Evolutionary conservation across 768 basidiomycete genomes (phyloP).

Genomic region (Thelephora ganbajun): DNA sequence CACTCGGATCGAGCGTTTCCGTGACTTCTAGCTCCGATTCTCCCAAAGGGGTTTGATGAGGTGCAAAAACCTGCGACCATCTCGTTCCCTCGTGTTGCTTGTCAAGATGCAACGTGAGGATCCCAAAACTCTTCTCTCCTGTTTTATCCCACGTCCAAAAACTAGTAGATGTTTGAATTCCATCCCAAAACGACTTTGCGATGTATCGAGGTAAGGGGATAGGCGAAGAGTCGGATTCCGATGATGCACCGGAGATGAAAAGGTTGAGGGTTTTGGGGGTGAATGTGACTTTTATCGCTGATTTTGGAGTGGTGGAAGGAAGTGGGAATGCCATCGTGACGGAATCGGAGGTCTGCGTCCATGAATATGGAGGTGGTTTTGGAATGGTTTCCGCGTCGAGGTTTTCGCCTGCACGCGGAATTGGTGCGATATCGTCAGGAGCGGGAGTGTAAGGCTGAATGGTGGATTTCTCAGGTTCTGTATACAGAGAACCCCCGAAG

Average conservation of each 20-base stretch:
- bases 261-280: constrained; percentile 51
- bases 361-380: constrained; percentile 76
- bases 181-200: constrained; percentile 62
- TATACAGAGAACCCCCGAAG: constrained; percentile 45
- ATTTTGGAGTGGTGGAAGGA: constrained; percentile 52
- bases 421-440: constrained; percentile 51
- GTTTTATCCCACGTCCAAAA: constrained; percentile 90
- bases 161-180: constrained; percentile 62
- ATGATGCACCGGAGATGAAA: constrained; percentile 29
- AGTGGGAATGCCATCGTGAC: constrained; percentile 76
- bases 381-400: constrained; percentile 27
- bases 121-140: constrained; percentile 48
- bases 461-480: constrained; percentile 20
- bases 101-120: constrained; percentile 76
- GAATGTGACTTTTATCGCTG: constrained; percentile 54
- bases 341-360: constrained; percentile 80
- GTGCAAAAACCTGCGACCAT: constrained; percentile 79
- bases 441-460: constrained; percentile 38
- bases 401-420: constrained; percentile 48
- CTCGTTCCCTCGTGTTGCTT: constrained; percentile 72
- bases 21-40: constrained; percentile 50
- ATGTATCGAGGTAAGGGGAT: constrained; percentile 44
- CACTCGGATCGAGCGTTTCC: constrained; percentile 80
- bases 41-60: constrained; percentile 18
- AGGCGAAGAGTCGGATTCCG: constrained; percentile 7